Conservation (phyloP, 768 basidiomycete species). For the Trametes villosa region DNA sequence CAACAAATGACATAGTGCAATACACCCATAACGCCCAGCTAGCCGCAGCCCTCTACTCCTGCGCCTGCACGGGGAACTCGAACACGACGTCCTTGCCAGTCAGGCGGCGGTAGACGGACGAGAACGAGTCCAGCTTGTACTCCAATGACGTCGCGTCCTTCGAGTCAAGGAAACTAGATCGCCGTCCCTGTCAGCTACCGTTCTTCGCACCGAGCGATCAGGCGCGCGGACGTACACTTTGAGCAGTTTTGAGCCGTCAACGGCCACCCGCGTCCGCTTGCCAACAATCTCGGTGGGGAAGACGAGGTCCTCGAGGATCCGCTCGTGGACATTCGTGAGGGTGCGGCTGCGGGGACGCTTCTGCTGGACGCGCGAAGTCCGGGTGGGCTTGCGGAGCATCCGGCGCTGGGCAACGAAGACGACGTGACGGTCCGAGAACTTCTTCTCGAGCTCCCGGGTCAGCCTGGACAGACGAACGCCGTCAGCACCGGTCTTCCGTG, state of each 20-base stretch:
- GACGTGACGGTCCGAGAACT: conserved; percentile 99
- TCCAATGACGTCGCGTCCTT: conserved; percentile 98
- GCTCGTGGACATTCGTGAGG: conserved; percentile 96
- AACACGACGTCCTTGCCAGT: conserved; percentile 98
- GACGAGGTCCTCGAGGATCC: conserved; percentile 98
- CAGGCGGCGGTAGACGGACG: conserved; percentile 92
- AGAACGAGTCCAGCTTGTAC: conserved; percentile 99
- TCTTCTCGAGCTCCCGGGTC: conserved; percentile 99
- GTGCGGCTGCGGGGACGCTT: conserved; percentile 97
- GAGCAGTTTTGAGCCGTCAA: conserved; percentile 93
- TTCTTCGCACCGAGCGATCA: conserved; percentile 1
- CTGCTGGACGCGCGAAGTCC: conserved; percentile 90
- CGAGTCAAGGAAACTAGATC: conserved; percentile 86
- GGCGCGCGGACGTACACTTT: conserved; percentile 89
- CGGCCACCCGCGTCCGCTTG: conserved; percentile 92
- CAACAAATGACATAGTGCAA: conserved; percentile 40
- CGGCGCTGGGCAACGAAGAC: conserved; percentile 98
- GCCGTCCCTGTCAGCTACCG: conserved; percentile 12
- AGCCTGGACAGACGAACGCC: conserved; percentile 56
- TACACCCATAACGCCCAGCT: conserved; percentile 34
- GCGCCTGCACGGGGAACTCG: conserved; percentile 82
- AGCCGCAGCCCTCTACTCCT: conserved; percentile 58
- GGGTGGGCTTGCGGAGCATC: conserved; percentile 96
- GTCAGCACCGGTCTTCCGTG: conserved; percentile 2
- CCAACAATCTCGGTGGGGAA: conserved; percentile 99